Evolutionary conservation across 257 asterid genomes (phyloP), one percentile per base, ranked within the genome.

Genomic region (Echium plantagineum): DNA sequence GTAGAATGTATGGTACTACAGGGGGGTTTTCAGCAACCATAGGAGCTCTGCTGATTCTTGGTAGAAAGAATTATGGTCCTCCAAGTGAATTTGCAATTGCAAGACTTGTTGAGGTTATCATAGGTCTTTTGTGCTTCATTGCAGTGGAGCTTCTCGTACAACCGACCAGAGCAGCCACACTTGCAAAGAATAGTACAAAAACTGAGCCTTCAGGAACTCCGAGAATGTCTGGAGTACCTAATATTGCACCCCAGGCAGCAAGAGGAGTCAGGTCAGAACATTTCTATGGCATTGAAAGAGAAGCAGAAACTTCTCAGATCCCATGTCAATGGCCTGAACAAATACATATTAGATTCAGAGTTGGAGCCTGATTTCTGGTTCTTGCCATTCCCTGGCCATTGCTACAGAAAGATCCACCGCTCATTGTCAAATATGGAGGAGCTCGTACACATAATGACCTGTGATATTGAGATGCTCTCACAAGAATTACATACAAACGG

Each of bases 21-120:
- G 89, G 86, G 0, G 86, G 89, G 0, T 59, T 73, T n/a, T 76
- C 86, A 46, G 82, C 86, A 19, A 80, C 81, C 24, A 65, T 79
- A 19, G 89, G 82, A 20, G 87, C 94, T 5, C 22, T 77, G 31
- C 28, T 84, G 59, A 79, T 84, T 26, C 71, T 84, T 7, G 94
- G 89, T 18, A 69, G 89, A 55, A 77, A 79, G 57, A 66, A 75
- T 49, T 79, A 77, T 13, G 94, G 89, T 30, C 61, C 47, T 15
- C 80, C 75, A 17, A 63, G 64, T 22, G 81, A 65, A 57, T 84
- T 84, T 1, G 89, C 89, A 63, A 64, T 81, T 18, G 66, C 64
- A 31, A 64, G 86, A 52, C 70, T 81, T 0, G 62, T 80, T 0
- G 80, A 75, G 71, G 84, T 81, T 57, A 78, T 73, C 22, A 65